These are phyloP conservation scores for Floccularia luteovirens DNA, from an alignment of 768 basidiomycete genomes.

Conservation along the genomic window DNA sequence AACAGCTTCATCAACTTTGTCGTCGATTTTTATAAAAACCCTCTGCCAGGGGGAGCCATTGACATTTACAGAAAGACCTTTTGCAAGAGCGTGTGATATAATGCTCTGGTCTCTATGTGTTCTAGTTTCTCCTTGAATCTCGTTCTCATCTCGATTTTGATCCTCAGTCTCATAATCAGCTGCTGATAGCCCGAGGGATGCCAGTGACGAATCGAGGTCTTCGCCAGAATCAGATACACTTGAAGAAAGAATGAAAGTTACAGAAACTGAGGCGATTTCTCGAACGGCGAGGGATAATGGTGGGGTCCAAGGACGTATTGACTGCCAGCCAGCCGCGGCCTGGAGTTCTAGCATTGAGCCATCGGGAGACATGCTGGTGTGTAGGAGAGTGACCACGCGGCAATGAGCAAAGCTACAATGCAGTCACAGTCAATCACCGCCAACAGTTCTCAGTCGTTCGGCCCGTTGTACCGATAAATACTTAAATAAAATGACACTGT, in stretches of 20 bases:
- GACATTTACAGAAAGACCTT: constrained; percentile 73
- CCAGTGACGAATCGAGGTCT: constrained; percentile 32
- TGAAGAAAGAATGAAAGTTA: constrained; percentile 68
- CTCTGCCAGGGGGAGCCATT: constrained; percentile 72
- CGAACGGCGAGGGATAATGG: constrained; percentile 63
- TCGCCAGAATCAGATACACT: constrained; percentile 28
- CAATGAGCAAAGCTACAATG: too few species aligned
- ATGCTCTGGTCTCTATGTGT: too few species aligned
- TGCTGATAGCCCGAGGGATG: constrained; percentile 28
- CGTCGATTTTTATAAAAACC: constrained; percentile 76
- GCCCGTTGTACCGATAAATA: too few species aligned
- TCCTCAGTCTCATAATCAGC: constrained; percentile 27
- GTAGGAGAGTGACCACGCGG: too few species aligned
- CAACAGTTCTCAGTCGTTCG: too few species aligned
- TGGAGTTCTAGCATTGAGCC: constrained; percentile 11
- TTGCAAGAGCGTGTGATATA: constrained; percentile 61
- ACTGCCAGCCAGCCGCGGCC: constrained; percentile 45
- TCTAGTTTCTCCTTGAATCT: constrained; percentile 1
- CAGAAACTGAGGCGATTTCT: constrained; percentile 83
- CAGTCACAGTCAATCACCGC: too few species aligned
- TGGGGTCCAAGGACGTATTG: constrained; percentile 72
- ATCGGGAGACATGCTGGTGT: constrained; percentile 19
- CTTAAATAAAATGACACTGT: too few species aligned
- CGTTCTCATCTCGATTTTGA: constrained; percentile 10
- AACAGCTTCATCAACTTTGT: constrained; percentile 78